phyloP scores from a whole-genome alignment of 1,284 basidiomycete species.

The Apiotrichum mycotoxinovorans region DNA sequence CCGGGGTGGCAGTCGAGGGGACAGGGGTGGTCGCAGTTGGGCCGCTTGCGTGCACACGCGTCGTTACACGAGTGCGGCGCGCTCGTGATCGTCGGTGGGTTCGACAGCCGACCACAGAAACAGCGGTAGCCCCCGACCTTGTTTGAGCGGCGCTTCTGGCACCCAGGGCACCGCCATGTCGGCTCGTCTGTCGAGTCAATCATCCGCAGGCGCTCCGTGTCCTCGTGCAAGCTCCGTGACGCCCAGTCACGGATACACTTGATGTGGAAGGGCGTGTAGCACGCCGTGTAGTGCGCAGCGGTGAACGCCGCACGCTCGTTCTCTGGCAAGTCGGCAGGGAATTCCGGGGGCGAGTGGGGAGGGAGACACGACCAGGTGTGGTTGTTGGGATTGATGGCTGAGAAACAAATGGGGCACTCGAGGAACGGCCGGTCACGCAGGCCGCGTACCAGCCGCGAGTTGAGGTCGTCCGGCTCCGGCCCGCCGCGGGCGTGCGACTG shows the following conservation, averaged over 20 bases:
- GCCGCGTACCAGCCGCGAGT: constrained; percentile 42
- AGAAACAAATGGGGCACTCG: constrained; percentile 51
- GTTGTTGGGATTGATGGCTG: constrained; percentile 43
- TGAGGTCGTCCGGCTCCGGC: constrained; percentile 44
- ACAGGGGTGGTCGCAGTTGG: constrained; percentile 64
- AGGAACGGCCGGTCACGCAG: constrained; percentile 40
- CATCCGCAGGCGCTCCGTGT: constrained; percentile 26
- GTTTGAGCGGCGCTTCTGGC: constrained; percentile 66
- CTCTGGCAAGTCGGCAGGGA: constrained; percentile 17
- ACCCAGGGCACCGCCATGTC: constrained; percentile 79
- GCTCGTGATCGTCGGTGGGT: constrained; percentile 64
- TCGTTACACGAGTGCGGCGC: constrained; percentile 81
- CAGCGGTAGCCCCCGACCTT: constrained; percentile 73
- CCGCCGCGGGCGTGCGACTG: constrained; percentile 1
- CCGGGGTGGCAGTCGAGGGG: constrained; percentile 68
- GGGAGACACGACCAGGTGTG: constrained; percentile 49
- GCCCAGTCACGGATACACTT: constrained; percentile 69
- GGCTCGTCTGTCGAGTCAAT: constrained; percentile 51
- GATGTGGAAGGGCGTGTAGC: constrained; percentile 50
- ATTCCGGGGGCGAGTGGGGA: constrained; percentile 16
- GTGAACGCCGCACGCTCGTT: constrained; percentile 58
- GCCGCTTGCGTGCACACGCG: constrained; percentile 65
- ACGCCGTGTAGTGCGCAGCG: constrained; percentile 53
- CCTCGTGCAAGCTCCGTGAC: constrained; percentile 67
- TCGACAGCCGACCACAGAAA: constrained; percentile 72